Evolutionary conservation across 495 filamentous ascomycete genomes (phyloP), one percentile per base, ranked within the genome.

Genomic region (Aspergillus saccharolyticus): DNA sequence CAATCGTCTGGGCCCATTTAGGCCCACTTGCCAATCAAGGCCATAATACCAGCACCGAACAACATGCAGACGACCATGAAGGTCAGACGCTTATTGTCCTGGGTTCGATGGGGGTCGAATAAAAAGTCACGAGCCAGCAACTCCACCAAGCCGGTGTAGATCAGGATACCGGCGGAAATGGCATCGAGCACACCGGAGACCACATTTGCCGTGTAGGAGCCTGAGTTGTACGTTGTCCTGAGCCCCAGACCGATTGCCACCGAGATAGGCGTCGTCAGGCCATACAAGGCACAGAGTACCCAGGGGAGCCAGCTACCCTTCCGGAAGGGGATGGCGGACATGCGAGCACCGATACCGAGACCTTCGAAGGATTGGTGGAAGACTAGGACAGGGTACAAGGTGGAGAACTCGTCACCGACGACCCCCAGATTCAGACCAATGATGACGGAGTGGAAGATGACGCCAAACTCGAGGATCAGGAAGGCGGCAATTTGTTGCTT

Each of bases 31-130:
- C 54, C 54, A 16, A 55, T 44, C 1, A 55, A 42, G 1, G 54
- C 54, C 54, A 55, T 55, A 18, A 55, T 20, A 21, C 54, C 54
- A 16, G 45, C 44, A 39, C 54, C 54, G 24, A 17, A 24, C 17
- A 55, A 45, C 54, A 55, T 55, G 10, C 44, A 47, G n/a, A 55
- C 10, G 18, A 55, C 54, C 54, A 55, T 55, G 17, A 55, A 55
- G 0, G 44, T 24, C 44, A 55, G 28, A n/a, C 54, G 44, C 54
- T 55, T 55, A 45, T 55, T 55, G 28, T 55, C 54, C 22, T 50
- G 47, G 47, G 47, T 50, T 15, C 47, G 47, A 15, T 50, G 47
- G 8, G 47, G 47, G 14, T 50, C 47, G 22, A 50, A 50, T 5
- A 50, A 5, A 12, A 50, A 50, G 15, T 50, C 47, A 3, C 47